phyloP scores from a whole-genome alignment of 1,284 basidiomycete genomes.

The Coniophora puteana region DNA sequence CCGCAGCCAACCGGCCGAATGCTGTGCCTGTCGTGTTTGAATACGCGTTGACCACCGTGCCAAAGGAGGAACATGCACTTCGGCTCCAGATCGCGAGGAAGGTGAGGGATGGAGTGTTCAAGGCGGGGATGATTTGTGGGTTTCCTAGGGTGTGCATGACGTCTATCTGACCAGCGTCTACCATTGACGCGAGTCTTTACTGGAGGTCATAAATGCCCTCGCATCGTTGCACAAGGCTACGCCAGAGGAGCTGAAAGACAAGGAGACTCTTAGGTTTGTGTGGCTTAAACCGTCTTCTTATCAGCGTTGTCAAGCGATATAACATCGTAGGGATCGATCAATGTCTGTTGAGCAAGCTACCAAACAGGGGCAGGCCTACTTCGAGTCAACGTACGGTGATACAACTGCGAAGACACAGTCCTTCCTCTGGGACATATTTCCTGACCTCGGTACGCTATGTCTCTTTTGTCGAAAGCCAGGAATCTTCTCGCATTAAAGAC shows the following conservation, averaged over 20 bases:
- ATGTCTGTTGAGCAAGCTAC: constrained; percentile 39
- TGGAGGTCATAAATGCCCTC: constrained; percentile 50
- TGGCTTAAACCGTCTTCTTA: background rate
- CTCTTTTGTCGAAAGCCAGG: background rate
- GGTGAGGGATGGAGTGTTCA: constrained; percentile 54
- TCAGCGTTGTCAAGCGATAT: background rate
- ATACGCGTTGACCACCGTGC: constrained; percentile 33
- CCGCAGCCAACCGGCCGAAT: constrained; percentile 51
- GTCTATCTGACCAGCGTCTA: background rate
- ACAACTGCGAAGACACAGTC: constrained; percentile 39
- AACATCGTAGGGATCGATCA: constrained; percentile 31
- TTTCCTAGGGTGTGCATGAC: constrained; percentile 40
- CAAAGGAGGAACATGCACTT: constrained; percentile 27
- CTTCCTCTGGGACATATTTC: constrained; percentile 45
- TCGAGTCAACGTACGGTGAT: constrained; percentile 45
- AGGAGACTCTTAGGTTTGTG: constrained; percentile 31
- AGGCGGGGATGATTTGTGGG: constrained; percentile 49
- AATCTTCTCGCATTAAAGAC: background rate
- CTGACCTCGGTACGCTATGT: constrained; percentile 48
- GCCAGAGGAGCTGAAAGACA: constrained; percentile 38
- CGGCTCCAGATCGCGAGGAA: constrained; percentile 40
- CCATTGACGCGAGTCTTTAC: background rate
- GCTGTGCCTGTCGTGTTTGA: constrained; percentile 50
- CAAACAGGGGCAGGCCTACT: constrained; percentile 39
- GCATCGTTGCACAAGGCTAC: constrained; percentile 36